Base-by-base conservation (phyloP, 2,329 filamentous ascomycete genomes). In the Diaporthe citri region DNA sequence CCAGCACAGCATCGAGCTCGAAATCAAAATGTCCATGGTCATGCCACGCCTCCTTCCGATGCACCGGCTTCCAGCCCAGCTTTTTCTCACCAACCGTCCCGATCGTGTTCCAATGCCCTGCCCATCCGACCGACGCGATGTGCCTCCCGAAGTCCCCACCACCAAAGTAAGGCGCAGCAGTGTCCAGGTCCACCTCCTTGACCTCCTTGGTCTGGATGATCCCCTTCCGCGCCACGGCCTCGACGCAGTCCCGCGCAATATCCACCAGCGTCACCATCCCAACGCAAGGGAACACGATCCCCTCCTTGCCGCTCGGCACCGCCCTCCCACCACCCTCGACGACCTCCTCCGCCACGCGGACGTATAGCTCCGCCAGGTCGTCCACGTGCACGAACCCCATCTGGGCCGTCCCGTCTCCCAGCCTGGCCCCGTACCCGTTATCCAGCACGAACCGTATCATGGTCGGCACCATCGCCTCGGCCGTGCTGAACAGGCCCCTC, bases 251-350 rank as follows among this genome's bases (percentile, higher is more conserved):
- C 31, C 31, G 17, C 5, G 41, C 10, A 22, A 48, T 22, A 34
- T 74, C 62, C 9, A n/a, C 10, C 28, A 15, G 22, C 15, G 4
- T n/a, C 22, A 48, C 9, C 5, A 39, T 43, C 22, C 72, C 72
- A 79, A 91, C 93, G 77, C 93, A 93, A 84, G 83, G 84, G 66
- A 90, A 93, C 85, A 89, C 93, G 86, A 87, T 84, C 79, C 82
- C 86, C 66, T 80, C 81, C 77, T 77, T 86, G 77, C 79, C 72
- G 20, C 66, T 52, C 9, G 73, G 73, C 2, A 75, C 10, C 69
- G 10, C 51, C 25, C 72, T 71, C 25, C 48, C 73, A 28, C 25
- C 57, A 51, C 41, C 51, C 22, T 62, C 59, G 13, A 75, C 17
- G 5, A 72, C 28, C 59, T 52, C 43, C 39, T 59, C 59, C 9